A percentile compares a stretch with the other conserved stretches of the same genome.
Conservation (phyloP, 2,329 filamentous ascomycete genomes). For the Nakataea oryzae region DNA sequence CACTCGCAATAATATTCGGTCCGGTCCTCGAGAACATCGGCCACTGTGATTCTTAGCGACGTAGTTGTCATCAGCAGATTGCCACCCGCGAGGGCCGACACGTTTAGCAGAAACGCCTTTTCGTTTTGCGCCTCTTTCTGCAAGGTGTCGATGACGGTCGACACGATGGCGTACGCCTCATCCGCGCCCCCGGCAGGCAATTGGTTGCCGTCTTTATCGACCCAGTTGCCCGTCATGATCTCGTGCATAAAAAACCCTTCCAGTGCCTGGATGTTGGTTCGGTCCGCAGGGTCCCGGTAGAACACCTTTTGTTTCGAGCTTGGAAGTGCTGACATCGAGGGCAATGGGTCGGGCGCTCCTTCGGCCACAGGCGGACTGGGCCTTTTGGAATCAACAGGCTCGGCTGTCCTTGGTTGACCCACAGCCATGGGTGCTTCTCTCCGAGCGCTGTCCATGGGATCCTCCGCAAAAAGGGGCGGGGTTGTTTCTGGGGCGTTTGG, state of each 20-base stretch:
- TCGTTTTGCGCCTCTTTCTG: conserved; percentile 21
- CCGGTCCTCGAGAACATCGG: conserved; percentile 28
- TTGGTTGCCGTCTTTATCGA: conserved; percentile 31
- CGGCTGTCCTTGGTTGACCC: not conserved
- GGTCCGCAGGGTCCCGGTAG: conserved; percentile 26
- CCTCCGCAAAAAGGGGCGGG: not conserved
- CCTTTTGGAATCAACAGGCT: not conserved
- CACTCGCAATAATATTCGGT: conserved; percentile 41
- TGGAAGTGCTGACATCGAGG: not conserved
- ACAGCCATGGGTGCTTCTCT: not conserved
- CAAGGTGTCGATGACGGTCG: conserved; percentile 41
- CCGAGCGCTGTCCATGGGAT: not conserved
- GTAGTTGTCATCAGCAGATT: conserved; percentile 34
- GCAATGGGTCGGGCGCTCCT: not conserved
- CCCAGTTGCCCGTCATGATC: conserved; percentile 40
- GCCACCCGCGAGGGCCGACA: conserved; percentile 46
- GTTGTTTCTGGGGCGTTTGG: not conserved
- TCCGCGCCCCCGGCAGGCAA: conserved; percentile 34
- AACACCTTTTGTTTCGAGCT: not conserved
- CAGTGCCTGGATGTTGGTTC: conserved; percentile 47
- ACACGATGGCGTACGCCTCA: conserved; percentile 43
- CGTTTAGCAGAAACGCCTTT: conserved; percentile 48
- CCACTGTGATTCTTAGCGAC: conserved; percentile 28
- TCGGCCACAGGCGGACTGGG: no score
- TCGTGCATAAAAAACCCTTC: conserved; percentile 42